Base-by-base conservation (phyloP, 352 stramenopile species). In the Thalassiosira oceanica region DNA sequence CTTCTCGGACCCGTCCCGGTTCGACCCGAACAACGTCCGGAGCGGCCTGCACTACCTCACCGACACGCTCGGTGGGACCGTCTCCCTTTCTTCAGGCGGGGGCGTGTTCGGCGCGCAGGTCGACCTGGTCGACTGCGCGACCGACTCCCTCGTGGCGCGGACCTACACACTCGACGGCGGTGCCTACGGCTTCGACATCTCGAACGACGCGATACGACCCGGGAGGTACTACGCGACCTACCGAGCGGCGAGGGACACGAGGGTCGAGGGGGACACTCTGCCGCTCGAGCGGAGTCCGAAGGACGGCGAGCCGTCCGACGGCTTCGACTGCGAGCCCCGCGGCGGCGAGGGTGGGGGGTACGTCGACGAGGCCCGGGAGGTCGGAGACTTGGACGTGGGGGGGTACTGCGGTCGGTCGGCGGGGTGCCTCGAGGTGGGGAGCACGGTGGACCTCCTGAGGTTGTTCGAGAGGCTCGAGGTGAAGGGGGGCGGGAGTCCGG, bases 141-240 rank as follows among this genome's bases (percentile, higher is more conserved):
- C n/a, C n/a, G n/a, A n/a, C n/a, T n/a, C n/a, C n/a, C n/a, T n/a
- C n/a, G n/a, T n/a, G n/a, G n/a, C n/a, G n/a, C n/a, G n/a, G n/a
- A n/a, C n/a, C n/a, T n/a, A n/a, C n/a, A n/a, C n/a, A n/a, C n/a
- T n/a, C n/a, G n/a, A n/a, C n/a, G n/a, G n/a, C n/a, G n/a, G n/a
- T n/a, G n/a, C n/a, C n/a, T n/a, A n/a, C n/a, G n/a, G n/a, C n/a
- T n/a, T n/a, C n/a, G n/a, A n/a, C n/a, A n/a, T n/a, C n/a, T n/a
- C n/a, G n/a, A n/a, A n/a, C n/a, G 33, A 29, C 1, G 41, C 20
- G 6, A 39, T 66, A 3, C 43, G n/a, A 15, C 16, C 35, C 11
- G 68, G 68, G 29, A 1, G 68, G 23, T 78, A 78, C 62, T 78
- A 78, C 26, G 10, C 69, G 21, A 49, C 69, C 26, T 78, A 61